Evolutionary conservation across 805 yeast species (phyloP).

Genomic region (Komagataella mondaviorum): DNA sequence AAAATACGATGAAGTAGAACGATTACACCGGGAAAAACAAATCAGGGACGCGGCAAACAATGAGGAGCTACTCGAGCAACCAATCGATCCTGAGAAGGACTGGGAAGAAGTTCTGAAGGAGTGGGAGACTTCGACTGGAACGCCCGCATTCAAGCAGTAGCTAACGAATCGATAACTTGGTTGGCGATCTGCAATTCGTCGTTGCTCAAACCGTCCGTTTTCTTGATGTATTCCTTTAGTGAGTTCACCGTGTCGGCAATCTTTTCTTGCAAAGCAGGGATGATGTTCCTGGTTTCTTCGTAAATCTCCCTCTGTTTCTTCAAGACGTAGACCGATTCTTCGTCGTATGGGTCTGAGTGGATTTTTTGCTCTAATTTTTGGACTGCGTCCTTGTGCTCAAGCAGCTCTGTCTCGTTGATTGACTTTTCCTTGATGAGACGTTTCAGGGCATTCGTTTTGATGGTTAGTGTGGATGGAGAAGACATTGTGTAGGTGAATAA

Average conservation of each 20-base stretch:
- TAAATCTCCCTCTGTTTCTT: constrained; percentile 13
- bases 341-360: constrained; percentile 8
- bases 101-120: constrained; percentile 53
- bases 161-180: constrained; percentile 6
- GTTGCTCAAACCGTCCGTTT: constrained; percentile 1
- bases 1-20: constrained; percentile 54
- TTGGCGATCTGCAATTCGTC: constrained; percentile 9
- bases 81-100: constrained; percentile 49
- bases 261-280: constrained; percentile 13
- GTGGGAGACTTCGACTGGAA: constrained; percentile 28
- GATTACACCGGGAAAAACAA: constrained; percentile 27
- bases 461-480: constrained; percentile 1
- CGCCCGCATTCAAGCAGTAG: background rate
- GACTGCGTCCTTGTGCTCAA: constrained; percentile 5
- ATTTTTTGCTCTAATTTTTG: constrained; percentile 4
- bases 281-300: constrained; percentile 15
- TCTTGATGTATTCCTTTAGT: constrained; percentile 11
- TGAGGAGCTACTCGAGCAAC: constrained; percentile 23
- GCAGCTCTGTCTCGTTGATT: constrained; percentile 1
- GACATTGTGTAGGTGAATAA: constrained; percentile 1
- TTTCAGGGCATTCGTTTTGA: constrained; percentile 1
- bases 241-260: constrained; percentile 9
- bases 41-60: constrained; percentile 24
- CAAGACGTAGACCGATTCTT: constrained; percentile 12
- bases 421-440: constrained; percentile 2